Evolutionary conservation across 129 eudicot genomes (phyloP).

Genomic region (Erigeron canadensis): DNA sequence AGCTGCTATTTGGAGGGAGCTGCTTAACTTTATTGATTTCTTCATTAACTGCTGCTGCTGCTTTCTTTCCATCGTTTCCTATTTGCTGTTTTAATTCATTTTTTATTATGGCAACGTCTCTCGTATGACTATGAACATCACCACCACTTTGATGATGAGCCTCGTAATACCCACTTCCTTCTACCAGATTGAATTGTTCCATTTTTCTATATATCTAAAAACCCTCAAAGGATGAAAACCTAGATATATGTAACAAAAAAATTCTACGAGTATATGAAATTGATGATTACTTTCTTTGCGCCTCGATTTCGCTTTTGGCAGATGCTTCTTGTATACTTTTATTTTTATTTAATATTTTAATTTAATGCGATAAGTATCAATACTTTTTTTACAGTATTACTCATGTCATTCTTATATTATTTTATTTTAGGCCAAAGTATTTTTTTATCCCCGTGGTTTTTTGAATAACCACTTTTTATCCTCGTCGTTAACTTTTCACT

Average conservation of each 20-base stretch:
- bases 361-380: too few species aligned
- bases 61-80: conserved; percentile 54
- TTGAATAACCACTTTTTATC: too few species aligned
- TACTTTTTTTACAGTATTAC: too few species aligned
- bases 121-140: conserved; percentile 1
- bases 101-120: conserved; percentile 15
- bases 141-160: conserved; percentile 11
- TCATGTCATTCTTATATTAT: too few species aligned
- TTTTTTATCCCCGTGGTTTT: too few species aligned
- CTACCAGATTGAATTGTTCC: conserved; percentile 40
- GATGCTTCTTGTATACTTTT: too few species aligned
- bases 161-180: conserved; percentile 21
- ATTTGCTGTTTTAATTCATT: conserved; percentile 45
- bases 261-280: not conserved
- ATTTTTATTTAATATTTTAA: too few species aligned
- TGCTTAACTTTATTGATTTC: conserved; percentile 63
- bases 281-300: not conserved
- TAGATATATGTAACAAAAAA: not conserved
- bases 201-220: conserved; percentile 22
- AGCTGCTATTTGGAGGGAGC: conserved; percentile 67
- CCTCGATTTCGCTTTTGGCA: too few species aligned
- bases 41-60: conserved; percentile 50
- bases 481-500: too few species aligned
- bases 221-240: not conserved
- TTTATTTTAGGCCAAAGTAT: too few species aligned